Conservation (phyloP, 257 asterid genomes). For the Petunia axillaris region DNA sequence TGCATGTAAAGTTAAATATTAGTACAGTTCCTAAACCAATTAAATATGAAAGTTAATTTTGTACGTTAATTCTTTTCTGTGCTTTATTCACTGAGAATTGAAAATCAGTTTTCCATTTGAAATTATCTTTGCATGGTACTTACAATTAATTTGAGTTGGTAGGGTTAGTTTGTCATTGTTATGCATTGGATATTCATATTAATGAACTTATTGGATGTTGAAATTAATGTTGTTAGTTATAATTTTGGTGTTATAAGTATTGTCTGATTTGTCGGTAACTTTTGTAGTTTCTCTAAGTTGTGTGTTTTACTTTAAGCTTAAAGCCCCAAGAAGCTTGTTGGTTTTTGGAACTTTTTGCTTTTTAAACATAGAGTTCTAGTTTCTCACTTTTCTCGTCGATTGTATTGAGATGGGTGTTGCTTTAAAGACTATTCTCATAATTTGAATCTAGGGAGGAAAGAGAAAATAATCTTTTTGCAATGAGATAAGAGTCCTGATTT, state of each 20-base stretch:
- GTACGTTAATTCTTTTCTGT: background rate
- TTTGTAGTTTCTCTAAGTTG: background rate
- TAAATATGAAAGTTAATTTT: background rate
- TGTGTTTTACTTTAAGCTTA: background rate
- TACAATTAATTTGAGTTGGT: too few relatives aligned
- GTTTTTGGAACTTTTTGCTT: too few relatives aligned
- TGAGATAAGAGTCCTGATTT: background rate
- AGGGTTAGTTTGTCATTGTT: background rate
- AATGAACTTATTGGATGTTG: too few relatives aligned
- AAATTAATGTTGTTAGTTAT: too few relatives aligned
- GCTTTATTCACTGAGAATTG: too few relatives aligned
- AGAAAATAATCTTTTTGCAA: too few relatives aligned
- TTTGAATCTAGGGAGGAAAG: too few relatives aligned
- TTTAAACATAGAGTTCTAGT: background rate
- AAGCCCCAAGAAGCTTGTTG: too few relatives aligned
- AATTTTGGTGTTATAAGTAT: too few relatives aligned
- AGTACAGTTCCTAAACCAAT: too few relatives aligned
- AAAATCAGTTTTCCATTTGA: too few relatives aligned
- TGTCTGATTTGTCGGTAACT: background rate
- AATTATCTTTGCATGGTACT: background rate
- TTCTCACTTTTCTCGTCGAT: background rate
- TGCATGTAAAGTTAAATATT: background rate
- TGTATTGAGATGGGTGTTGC: background rate
- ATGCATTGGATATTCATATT: too few relatives aligned
- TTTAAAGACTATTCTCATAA: background rate